phyloP scores from a whole-genome alignment of 164 flowering plant species.

The Umbellularia californica region DNA sequence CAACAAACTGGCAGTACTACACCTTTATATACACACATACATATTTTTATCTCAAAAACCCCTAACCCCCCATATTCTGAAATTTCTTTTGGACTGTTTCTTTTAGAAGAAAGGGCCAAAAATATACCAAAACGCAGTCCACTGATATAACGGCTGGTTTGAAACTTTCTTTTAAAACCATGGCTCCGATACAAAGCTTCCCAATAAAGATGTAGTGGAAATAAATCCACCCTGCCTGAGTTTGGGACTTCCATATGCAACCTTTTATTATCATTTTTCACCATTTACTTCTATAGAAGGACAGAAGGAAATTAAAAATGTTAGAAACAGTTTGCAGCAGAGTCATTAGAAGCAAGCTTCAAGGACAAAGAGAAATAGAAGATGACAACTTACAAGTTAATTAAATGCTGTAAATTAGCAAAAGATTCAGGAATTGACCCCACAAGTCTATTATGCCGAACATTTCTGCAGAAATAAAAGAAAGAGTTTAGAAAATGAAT shows the following conservation, averaged over 20 bases:
- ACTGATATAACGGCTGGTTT: not conserved
- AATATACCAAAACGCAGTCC: too few relatives aligned
- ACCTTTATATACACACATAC: too few relatives aligned
- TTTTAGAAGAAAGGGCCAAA: too few relatives aligned
- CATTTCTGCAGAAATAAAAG: conserved; percentile 35
- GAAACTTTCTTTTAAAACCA: not conserved
- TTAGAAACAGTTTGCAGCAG: not conserved
- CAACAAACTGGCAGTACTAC: too few relatives aligned
- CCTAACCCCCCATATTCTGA: too few relatives aligned
- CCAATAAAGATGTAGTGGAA: not conserved
- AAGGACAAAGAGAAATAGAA: not conserved
- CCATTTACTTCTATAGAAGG: too few relatives aligned
- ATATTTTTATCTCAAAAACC: too few relatives aligned
- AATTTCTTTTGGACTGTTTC: too few relatives aligned
- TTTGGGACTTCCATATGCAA: too few relatives aligned
- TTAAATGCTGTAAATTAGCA: conserved; percentile 33
- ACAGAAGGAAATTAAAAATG: not conserved
- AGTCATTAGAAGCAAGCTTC: not conserved
- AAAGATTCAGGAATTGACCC: conserved; percentile 49
- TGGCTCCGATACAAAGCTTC: too few relatives aligned
- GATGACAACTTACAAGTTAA: conserved; percentile 35
- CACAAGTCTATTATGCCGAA: conserved; percentile 49
- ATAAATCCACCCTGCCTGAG: not conserved
- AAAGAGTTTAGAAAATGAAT: conserved; percentile 3
- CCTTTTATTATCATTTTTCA: too few relatives aligned